These are phyloP conservation scores for Candida ficus DNA, from an alignment of 805 yeast genomes.

Conservation along the genomic window DNA sequence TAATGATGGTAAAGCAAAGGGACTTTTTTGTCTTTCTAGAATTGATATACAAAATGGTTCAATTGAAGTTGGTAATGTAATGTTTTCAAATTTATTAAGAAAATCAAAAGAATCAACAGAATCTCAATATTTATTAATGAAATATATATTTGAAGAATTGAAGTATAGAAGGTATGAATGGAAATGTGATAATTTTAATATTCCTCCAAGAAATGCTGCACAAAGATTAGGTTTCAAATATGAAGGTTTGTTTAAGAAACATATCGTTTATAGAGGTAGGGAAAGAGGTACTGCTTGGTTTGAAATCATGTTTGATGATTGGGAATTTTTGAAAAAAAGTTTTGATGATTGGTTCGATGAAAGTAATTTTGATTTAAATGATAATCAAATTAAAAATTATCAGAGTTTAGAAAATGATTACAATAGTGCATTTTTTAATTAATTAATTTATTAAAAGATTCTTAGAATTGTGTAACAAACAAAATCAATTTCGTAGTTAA, in stretches of 20 bases:
- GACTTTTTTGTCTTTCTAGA: slow-evolving; percentile 1
- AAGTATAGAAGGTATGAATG: slow-evolving; percentile 8
- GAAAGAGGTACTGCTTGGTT: slow-evolving; percentile 7
- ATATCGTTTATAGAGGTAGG: slow-evolving; percentile 1
- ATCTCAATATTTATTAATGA: slow-evolving; percentile 5
- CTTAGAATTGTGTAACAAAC: no score
- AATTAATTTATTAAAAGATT: no score
- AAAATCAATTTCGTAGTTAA: no score
- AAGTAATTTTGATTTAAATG: slow-evolving; percentile 2
- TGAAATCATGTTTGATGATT: background rate
- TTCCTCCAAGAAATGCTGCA: slow-evolving; percentile 4
- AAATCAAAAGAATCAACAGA: slow-evolving; percentile 1
- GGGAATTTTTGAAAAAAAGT: background rate
- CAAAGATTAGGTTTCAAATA: slow-evolving; percentile 4
- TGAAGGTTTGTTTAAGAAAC: slow-evolving; percentile 3
- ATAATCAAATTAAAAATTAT: background rate
- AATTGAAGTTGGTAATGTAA: slow-evolving; percentile 5
- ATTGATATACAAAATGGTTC: background rate
- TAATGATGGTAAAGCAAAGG: slow-evolving; percentile 1
- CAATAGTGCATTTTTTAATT: no score
- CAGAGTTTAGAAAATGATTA: no score
- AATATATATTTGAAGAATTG: slow-evolving; percentile 2
- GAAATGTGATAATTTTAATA: slow-evolving; percentile 6
- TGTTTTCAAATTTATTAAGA: background rate
- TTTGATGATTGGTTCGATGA: background rate